Percentiles rank a stretch among this genome's conserved stretches.
Conservation (phyloP, 305 asterid species). For the Ilex paraguariensis region DNA sequence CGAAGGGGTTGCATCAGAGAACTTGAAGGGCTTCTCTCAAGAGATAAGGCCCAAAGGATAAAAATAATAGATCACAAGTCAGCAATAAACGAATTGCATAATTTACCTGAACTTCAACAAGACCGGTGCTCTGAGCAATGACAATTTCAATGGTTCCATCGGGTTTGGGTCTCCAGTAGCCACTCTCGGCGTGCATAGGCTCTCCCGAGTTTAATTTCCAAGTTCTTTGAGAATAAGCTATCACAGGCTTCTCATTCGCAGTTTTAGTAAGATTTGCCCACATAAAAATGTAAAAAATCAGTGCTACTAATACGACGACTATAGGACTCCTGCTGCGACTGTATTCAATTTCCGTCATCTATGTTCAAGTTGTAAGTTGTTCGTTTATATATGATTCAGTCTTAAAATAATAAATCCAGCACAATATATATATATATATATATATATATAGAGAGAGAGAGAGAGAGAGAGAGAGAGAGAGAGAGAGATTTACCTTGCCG, state of each 20-base stretch:
- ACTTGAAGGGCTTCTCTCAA: too few species aligned
- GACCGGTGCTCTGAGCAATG: conserved; percentile 76
- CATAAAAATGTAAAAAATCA: not conserved
- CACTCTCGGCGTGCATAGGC: conserved; percentile 73
- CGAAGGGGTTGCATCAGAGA: too few species aligned
- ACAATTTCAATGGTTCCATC: conserved; percentile 66
- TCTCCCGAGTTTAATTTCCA: conserved; percentile 57
- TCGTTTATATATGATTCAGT: too few species aligned
- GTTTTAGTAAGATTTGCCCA: not conserved
- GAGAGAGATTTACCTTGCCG: conserved; percentile 34
- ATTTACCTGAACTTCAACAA: conserved; percentile 63
- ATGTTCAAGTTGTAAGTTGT: too few species aligned
- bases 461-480: not conserved
- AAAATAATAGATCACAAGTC: not conserved
- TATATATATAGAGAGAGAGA: not conserved
- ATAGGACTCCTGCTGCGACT: too few species aligned
- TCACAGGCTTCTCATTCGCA: conserved; percentile 27
- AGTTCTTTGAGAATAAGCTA: conserved; percentile 59
- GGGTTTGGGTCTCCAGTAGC: conserved; percentile 58
- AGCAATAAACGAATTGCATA: not conserved
- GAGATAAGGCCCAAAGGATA: too few species aligned
- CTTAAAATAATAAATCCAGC: too few species aligned
- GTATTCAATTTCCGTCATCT: too few species aligned
- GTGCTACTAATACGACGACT: too few species aligned
- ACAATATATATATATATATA: not conserved